Evolutionary conservation across 768 basidiomycete genomes (phyloP), one percentile per base, ranked within the genome.

Genomic region (Hebeloma cylindrosporum): DNA sequence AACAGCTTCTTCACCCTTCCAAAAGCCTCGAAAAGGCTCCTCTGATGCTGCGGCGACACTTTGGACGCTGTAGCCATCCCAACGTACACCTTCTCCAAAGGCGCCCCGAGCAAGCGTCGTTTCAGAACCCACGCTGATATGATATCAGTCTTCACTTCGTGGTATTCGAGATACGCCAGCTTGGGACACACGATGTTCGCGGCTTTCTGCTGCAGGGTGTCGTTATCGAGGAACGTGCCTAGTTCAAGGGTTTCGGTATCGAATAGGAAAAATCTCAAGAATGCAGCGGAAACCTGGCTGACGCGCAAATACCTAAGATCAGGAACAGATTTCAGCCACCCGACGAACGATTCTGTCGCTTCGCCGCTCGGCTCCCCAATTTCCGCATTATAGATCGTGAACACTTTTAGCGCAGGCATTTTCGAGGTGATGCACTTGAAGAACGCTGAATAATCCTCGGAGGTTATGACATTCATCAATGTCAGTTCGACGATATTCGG

Each of bases 261-360:
- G 39, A 64, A 62, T 39, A 74, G 63, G 54, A 85, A 79, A n/a
- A 71, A 51, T 2, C 74, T 63, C 39, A 83, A 67, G 33, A 83
- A 57, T 16, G 62, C 53, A 23, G 58, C 44, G 34, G 66, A 65
- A 28, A 79, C 59, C 32, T 68, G 66, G n/a, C 74, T 69, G 17
- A 82, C 53, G 17, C 79, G 73, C 22, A 79, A 61, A 54, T 74
- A 80, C 30, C 53, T 63, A 16, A 87, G 55, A 21, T 67, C 59
- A 7, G 82, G 82, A 73, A 85, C 78, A 16, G 82, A 75, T 36
- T 74, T 62, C 22, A 86, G 60, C 73, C 78, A 82, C 29, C 64
- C 67, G 31, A 78, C 62, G 51, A 82, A n/a, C n/a, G n/a, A n/a
- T n/a, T n/a, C n/a, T n/a, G n/a, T 57, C 29, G 60, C 43, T 33